phyloP scores from a whole-genome alignment of 2,329 filamentous ascomycete species.

The Tolypocladium inflatum region DNA sequence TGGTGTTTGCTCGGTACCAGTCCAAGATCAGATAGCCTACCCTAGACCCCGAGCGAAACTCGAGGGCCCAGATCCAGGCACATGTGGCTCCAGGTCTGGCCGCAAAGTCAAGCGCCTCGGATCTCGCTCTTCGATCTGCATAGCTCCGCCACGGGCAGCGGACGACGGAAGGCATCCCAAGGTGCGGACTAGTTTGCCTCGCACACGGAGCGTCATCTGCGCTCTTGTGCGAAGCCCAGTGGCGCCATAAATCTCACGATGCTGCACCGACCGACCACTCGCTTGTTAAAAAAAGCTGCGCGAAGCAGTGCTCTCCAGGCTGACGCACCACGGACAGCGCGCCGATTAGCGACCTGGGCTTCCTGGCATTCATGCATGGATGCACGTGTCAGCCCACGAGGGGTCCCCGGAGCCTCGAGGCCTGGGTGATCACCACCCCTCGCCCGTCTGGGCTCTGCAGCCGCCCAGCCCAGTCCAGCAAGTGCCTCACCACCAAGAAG shows the following conservation, averaged over 20 bases:
- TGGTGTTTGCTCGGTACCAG: not conserved
- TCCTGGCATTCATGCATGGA: not conserved
- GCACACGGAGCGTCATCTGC: not conserved
- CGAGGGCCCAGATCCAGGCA: too few relatives aligned
- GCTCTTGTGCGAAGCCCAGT: not conserved
- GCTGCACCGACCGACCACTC: not conserved
- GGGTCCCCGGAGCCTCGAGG: slow-evolving; percentile 5
- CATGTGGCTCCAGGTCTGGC: not conserved
- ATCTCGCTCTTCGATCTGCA: not conserved
- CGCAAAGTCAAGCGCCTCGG: not conserved
- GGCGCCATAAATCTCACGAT: not conserved
- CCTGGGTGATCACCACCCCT: not conserved
- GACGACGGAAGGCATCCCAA: not conserved
- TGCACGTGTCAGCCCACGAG: slow-evolving; percentile 20
- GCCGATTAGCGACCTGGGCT: not conserved
- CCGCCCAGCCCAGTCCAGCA: not conserved
- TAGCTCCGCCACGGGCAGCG: not conserved
- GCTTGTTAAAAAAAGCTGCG: not conserved
- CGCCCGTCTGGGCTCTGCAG: not conserved
- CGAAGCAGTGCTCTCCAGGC: not conserved
- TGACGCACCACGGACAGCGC: not conserved
- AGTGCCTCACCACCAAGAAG: not conserved
- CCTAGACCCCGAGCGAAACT: not conserved
- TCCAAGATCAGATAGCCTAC: not conserved
- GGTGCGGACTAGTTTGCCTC: not conserved